phyloP scores from a whole-genome alignment of 768 basidiomycete genomes.

The Brasilioporus rufonigricans region DNA sequence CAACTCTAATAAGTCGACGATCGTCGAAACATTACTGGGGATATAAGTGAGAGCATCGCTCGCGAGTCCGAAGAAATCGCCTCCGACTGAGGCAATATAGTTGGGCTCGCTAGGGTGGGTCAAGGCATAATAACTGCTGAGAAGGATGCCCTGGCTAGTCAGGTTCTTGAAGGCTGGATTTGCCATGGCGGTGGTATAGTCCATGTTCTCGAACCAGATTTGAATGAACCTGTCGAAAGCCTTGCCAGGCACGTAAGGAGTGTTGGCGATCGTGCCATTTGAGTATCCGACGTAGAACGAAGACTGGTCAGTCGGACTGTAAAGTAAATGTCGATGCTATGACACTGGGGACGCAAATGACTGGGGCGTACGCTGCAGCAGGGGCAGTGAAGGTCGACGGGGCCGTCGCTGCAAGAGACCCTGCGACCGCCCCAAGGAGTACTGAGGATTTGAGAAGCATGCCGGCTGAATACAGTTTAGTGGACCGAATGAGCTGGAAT shows the following conservation, averaged over 20 bases:
- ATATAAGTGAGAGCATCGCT: constrained; percentile 9
- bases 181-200: constrained; percentile 29
- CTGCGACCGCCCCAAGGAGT: constrained; percentile 12
- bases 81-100: constrained; percentile 26
- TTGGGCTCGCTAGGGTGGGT: constrained; percentile 65
- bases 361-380: constrained; percentile 24
- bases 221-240: constrained; percentile 47
- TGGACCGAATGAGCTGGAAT: too few species aligned
- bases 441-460: constrained; percentile 13
- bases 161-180: constrained; percentile 32
- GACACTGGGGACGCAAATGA: not conserved
- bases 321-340: not conserved
- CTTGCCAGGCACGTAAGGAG: constrained; percentile 37
- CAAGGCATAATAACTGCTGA: constrained; percentile 45
- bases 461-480: not conserved
- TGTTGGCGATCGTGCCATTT: constrained; percentile 43
- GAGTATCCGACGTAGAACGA: constrained; percentile 41
- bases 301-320: constrained; percentile 27
- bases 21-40: constrained; percentile 47
- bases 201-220: constrained; percentile 65
- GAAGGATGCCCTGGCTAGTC: constrained; percentile 47
- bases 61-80: not conserved
- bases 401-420: constrained; percentile 18
- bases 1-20: constrained; percentile 57
- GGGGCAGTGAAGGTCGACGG: constrained; percentile 29